Percentiles rank a stretch among this genome's conserved stretches.
Conservation (phyloP, 2,329 filamentous ascomycete genomes). For the Fusarium redolens region DNA sequence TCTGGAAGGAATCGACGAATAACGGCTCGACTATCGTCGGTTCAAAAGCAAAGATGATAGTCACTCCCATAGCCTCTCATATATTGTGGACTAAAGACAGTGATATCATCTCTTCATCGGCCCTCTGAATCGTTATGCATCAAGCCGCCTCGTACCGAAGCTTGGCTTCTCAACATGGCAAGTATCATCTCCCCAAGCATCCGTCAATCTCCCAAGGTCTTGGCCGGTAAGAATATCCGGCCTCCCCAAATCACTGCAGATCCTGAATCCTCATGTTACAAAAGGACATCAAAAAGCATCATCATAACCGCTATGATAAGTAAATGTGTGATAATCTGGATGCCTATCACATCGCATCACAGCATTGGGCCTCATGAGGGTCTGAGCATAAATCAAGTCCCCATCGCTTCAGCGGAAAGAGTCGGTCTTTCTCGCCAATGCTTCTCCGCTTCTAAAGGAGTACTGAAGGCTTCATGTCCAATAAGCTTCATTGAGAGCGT, state of each 20-base stretch:
- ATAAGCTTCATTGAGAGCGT: constrained; percentile 9
- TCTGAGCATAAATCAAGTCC: background rate
- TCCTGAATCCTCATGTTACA: background rate
- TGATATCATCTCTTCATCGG: constrained; percentile 5
- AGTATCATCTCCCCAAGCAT: constrained; percentile 26
- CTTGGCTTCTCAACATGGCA: constrained; percentile 32
- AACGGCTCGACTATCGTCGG: constrained; percentile 1
- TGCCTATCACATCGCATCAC: constrained; percentile 15
- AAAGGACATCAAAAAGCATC: background rate
- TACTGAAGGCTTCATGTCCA: constrained; percentile 24
- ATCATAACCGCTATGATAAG: constrained; percentile 1
- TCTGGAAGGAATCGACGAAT: background rate
- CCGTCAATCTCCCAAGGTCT: constrained; percentile 24
- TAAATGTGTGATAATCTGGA: background rate
- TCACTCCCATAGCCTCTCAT: background rate
- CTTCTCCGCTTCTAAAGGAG: constrained; percentile 36
- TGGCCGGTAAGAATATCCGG: constrained; percentile 12
- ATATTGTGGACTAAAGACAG: background rate
- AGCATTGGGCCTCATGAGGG: constrained; percentile 9
- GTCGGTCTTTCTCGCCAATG: constrained; percentile 37
- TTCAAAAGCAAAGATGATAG: background rate
- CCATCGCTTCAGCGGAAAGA: constrained; percentile 23
- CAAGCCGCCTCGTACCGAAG: constrained; percentile 7
- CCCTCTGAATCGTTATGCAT: constrained; percentile 14
- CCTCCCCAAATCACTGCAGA: background rate